These are phyloP conservation scores for Trichopus zeylanicus DNA, from an alignment of 116 monocot species.

Conservation along the genomic window DNA sequence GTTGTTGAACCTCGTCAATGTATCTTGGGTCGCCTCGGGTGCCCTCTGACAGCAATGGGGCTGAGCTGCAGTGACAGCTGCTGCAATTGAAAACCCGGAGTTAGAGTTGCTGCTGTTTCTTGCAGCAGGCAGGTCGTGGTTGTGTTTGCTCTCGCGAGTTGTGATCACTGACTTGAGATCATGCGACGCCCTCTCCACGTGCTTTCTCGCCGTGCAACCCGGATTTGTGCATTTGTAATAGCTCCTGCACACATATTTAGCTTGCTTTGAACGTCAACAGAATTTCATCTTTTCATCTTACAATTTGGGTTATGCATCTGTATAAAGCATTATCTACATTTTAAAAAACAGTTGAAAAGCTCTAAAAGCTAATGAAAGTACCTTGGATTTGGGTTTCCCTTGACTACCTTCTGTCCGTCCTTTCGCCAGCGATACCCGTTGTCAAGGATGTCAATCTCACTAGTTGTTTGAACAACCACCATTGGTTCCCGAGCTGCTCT, in stretches of 20 bases:
- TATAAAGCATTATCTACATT: no score
- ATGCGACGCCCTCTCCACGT: conserved; percentile 71
- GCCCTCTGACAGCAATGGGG: conserved; percentile 10
- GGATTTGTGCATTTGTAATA: conserved; percentile 81
- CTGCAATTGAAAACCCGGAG: background rate
- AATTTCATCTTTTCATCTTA: no score
- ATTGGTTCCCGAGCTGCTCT: conserved; percentile 56
- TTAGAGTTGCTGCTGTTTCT: conserved; percentile 19
- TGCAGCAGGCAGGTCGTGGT: conserved; percentile 67
- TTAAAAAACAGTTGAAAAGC: background rate
- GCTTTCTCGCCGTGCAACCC: conserved; percentile 70
- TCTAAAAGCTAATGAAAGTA: background rate
- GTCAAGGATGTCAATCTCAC: conserved; percentile 71
- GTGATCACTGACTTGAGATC: conserved; percentile 76
- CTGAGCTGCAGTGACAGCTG: conserved; percentile 5
- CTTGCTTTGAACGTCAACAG: no score
- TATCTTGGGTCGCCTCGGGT: conserved; percentile 17
- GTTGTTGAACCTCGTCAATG: conserved; percentile 10
- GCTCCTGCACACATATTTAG: conserved; percentile 45
- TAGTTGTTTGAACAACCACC: conserved; percentile 67
- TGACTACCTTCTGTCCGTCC: conserved; percentile 79
- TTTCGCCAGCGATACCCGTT: conserved; percentile 80
- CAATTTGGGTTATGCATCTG: background rate
- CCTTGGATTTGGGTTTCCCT: conserved; percentile 75
- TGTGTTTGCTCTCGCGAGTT: conserved; percentile 78